Percentiles rank a stretch among this genome's conserved stretches.
phyloP scores from a whole-genome alignment of 129 eudicot species.

The Arctium lappa region DNA sequence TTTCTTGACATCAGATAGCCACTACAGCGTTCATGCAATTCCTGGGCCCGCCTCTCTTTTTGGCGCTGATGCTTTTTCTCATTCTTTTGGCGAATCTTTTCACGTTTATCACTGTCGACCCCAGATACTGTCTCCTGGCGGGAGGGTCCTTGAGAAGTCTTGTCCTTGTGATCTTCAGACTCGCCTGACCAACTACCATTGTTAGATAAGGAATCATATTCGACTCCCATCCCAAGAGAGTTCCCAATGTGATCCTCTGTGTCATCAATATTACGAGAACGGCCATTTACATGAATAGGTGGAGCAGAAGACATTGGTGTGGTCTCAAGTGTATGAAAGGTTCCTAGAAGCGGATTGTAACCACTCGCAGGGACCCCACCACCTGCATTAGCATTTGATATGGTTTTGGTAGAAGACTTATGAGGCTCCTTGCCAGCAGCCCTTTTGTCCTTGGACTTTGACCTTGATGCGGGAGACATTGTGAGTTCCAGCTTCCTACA shows the following conservation, averaged over 20 bases:
- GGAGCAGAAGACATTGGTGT: slow-evolving; percentile 44
- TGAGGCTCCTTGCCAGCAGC: slow-evolving; percentile 54
- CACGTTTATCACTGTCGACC: slow-evolving; percentile 68
- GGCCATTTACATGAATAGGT: slow-evolving; percentile 50
- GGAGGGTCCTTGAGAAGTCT: slow-evolving; percentile 33
- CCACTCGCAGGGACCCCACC: slow-evolving; percentile 56
- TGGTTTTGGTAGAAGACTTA: slow-evolving; percentile 53
- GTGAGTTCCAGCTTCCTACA: slow-evolving; percentile 30
- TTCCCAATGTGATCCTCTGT: slow-evolving; percentile 55
- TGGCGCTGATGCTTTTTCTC: slow-evolving; percentile 83
- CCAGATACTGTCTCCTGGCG: slow-evolving; percentile 52
- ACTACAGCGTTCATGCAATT: slow-evolving; percentile 68
- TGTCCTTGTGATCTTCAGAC: slow-evolving; percentile 80
- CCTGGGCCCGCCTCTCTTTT: slow-evolving; percentile 82
- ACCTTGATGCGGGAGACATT: slow-evolving; percentile 53
- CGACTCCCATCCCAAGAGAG: slow-evolving; percentile 44
- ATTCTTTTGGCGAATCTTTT: slow-evolving; percentile 73
- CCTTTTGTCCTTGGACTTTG: slow-evolving; percentile 75
- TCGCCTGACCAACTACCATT: slow-evolving; percentile 87
- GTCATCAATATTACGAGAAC: slow-evolving; percentile 54
- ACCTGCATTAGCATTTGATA: slow-evolving; percentile 36
- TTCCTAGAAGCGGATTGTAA: slow-evolving; percentile 72
- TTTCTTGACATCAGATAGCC: slow-evolving; percentile 84
- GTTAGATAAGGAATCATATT: slow-evolving; percentile 63
- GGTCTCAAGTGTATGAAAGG: slow-evolving; percentile 65